Conservation (phyloP, 140 eudicot species). For the Erigeron philadelphicus region DNA sequence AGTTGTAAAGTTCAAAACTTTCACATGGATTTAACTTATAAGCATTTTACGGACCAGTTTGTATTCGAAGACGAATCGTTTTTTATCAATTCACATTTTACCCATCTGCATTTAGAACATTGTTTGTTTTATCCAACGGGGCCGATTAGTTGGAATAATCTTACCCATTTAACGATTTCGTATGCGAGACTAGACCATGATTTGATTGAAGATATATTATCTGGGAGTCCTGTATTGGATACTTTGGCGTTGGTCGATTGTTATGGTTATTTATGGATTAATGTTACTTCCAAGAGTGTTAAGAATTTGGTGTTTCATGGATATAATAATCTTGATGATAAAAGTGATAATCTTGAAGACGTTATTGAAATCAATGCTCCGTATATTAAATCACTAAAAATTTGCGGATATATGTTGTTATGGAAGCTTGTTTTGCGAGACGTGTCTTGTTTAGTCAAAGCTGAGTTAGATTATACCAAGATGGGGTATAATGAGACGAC, state of each 20-base stretch:
- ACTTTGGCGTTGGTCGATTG: neutral
- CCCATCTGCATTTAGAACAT: too few species aligned
- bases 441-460: constrained; percentile 3
- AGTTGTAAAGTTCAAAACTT: too few species aligned
- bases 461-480: neutral
- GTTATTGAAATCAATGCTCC: constrained; percentile 10
- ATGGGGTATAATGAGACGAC: neutral
- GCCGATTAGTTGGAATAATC: neutral
- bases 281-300: constrained; percentile 12
- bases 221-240: constrained; percentile 1
- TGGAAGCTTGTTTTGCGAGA: constrained; percentile 10
- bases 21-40: too few species aligned
- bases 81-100: too few species aligned
- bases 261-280: neutral
- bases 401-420: neutral
- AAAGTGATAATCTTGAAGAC: neutral
- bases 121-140: neutral
- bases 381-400: constrained; percentile 1
- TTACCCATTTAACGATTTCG: neutral
- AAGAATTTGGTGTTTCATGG: neutral
- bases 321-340: neutral
- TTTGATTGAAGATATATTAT: constrained; percentile 17
- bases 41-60: too few species aligned
- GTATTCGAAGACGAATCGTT: too few species aligned
- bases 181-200: neutral